Evolutionary conservation across 208 protist genomes (phyloP).

Genomic region (Tritrichomonas foetus): DNA sequence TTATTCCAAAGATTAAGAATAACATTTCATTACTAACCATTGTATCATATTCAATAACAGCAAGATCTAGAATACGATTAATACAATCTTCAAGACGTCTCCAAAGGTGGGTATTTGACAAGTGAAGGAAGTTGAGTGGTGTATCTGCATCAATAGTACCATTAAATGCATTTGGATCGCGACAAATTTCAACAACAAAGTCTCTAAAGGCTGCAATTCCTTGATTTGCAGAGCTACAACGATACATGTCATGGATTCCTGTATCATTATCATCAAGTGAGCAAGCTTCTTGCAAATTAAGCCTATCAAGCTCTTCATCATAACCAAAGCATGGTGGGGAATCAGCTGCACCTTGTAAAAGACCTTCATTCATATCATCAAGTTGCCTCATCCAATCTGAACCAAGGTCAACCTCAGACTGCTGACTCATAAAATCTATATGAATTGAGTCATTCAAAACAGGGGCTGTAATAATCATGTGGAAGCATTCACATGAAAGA

Average conservation of each 20-base stretch:
- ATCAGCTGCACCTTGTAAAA: neutral
- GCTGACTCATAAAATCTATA: no score
- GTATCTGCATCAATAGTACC: neutral
- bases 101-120: neutral
- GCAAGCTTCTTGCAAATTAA: neutral
- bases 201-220: neutral
- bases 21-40: neutral
- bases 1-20: neutral
- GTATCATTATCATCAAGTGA: neutral
- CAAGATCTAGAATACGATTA: neutral
- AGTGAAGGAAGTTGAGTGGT: neutral
- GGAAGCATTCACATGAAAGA: neutral
- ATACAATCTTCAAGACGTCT: neutral
- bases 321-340: slow-evolving; percentile 1
- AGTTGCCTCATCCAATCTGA: no score
- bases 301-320: neutral
- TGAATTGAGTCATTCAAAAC: no score
- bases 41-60: neutral
- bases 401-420: no score
- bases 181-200: neutral
- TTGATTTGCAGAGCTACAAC: neutral
- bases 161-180: neutral
- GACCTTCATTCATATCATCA: neutral
- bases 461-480: neutral
- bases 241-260: neutral